A percentile compares a stretch with the other conserved stretches of the same genome.
These are phyloP conservation scores for Zostera marina DNA, from an alignment of 116 monocot genomes.

Conservation along the genomic window DNA sequence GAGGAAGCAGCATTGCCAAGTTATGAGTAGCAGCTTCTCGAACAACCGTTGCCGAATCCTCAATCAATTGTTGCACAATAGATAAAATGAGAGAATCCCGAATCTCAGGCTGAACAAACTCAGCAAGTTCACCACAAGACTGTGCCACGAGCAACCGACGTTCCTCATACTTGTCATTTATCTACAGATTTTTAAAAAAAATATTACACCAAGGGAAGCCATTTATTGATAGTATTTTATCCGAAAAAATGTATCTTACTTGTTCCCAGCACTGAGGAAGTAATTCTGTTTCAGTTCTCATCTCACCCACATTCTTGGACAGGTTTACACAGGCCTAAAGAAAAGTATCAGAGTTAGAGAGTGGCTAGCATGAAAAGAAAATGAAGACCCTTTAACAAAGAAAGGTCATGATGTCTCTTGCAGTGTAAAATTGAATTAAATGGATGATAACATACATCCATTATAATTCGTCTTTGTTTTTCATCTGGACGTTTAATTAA, in stretches of 20 bases:
- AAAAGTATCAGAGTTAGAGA: not conserved
- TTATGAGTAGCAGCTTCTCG: conserved; percentile 96
- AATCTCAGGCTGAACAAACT: conserved; percentile 91
- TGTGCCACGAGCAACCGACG: conserved; percentile 96
- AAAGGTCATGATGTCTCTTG: not conserved
- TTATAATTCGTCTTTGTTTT: conserved; percentile 91
- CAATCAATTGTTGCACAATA: conserved; percentile 92
- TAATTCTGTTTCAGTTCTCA: conserved; percentile 99
- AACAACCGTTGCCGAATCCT: conserved; percentile 88
- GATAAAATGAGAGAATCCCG: conserved; percentile 96
- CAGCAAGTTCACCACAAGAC: conserved; percentile 95
- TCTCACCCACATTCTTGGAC: conserved; percentile 90
- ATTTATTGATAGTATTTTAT: not conserved
- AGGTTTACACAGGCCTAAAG: conserved; percentile 87
- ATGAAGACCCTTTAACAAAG: not conserved
- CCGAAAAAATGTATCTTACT: conserved; percentile 16
- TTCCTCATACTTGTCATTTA: conserved; percentile 95
- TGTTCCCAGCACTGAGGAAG: conserved; percentile 99
- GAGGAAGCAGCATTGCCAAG: conserved; percentile 87
- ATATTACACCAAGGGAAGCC: too few species aligned
- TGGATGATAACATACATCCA: conserved; percentile 59
- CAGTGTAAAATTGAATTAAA: not conserved
- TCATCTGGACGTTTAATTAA: conserved; percentile 98
- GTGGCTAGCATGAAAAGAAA: not conserved
- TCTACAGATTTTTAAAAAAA: conserved; percentile 29